Conservation (phyloP, 2,329 filamentous ascomycete genomes). For the Aureobasidium melanogenum region DNA sequence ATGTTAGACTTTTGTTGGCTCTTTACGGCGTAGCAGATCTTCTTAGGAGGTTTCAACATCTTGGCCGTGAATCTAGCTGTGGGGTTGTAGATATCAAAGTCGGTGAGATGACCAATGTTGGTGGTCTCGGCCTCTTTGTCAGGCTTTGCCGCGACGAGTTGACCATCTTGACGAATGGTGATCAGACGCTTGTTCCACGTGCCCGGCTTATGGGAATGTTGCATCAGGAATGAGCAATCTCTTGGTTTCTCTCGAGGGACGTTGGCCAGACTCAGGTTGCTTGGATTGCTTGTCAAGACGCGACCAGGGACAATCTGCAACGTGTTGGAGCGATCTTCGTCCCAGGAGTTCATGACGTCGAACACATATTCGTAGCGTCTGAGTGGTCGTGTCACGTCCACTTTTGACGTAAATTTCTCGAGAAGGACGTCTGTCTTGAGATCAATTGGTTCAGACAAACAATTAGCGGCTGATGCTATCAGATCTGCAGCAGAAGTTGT, state of each 20-base stretch:
- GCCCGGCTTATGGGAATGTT: slow-evolving; percentile 71
- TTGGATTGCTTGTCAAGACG: slow-evolving; percentile 43
- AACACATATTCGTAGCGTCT: slow-evolving; percentile 79
- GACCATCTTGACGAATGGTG: slow-evolving; percentile 63
- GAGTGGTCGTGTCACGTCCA: slow-evolving; percentile 73
- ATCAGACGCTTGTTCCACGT: slow-evolving; percentile 86
- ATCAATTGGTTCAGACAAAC: slow-evolving; percentile 56
- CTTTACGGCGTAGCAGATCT: slow-evolving; percentile 78
- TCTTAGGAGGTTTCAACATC: slow-evolving; percentile 73
- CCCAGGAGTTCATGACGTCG: slow-evolving; percentile 90
- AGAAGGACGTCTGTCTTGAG: slow-evolving; percentile 60
- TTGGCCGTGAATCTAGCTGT: slow-evolving; percentile 59
- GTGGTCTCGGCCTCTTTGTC: slow-evolving; percentile 55
- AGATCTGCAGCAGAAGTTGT: slow-evolving; percentile 69
- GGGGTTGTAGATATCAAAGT: slow-evolving; percentile 84
- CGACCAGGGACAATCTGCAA: slow-evolving; percentile 56
- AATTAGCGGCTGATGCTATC: slow-evolving; percentile 56
- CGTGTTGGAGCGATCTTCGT: slow-evolving; percentile 66
- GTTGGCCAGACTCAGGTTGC: slow-evolving; percentile 55
- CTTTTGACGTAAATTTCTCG: slow-evolving; percentile 59
- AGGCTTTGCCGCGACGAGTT: slow-evolving; percentile 64
- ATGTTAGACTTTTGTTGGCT: slow-evolving; percentile 82
- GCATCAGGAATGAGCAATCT: slow-evolving; percentile 61
- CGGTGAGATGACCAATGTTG: slow-evolving; percentile 74
- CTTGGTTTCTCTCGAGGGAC: slow-evolving; percentile 56